Evolutionary conservation across 2,329 filamentous ascomycete genomes (phyloP).

Genomic region (Paramyrothecium roridum): DNA sequence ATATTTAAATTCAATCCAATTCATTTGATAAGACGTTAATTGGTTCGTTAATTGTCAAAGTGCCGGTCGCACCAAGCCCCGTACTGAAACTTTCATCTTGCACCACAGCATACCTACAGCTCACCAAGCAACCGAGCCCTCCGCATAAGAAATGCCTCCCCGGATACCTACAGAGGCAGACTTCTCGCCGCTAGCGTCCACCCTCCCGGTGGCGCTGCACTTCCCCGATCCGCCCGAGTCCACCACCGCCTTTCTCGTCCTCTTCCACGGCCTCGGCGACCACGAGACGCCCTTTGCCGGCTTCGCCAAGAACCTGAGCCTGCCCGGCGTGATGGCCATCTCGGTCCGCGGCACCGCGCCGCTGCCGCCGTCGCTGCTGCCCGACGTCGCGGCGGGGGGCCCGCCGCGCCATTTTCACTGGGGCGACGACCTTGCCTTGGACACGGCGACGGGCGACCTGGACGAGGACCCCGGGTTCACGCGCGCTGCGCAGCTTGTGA

Average conservation of each 20-base stretch:
- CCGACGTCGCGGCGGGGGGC: constrained; percentile 24
- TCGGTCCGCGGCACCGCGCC: constrained; percentile 68
- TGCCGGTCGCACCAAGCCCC: too few species aligned
- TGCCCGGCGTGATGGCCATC: constrained; percentile 76
- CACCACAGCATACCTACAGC: background rate
- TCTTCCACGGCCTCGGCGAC: constrained; percentile 85
- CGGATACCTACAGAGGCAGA: constrained; percentile 49
- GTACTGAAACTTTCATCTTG: too few species aligned
- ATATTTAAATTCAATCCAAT: too few species aligned
- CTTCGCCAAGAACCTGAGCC: constrained; percentile 65
- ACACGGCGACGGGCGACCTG: constrained; percentile 46
- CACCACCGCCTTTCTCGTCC: constrained; percentile 71
- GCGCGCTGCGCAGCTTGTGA: constrained; percentile 42
- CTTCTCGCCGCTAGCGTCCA: constrained; percentile 40
- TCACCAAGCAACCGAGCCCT: constrained; percentile 1
- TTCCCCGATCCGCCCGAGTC: constrained; percentile 54
- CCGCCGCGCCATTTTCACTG: constrained; percentile 51
- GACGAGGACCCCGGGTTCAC: constrained; percentile 62
- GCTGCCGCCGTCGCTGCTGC: constrained; percentile 66
- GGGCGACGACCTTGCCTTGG: constrained; percentile 63
- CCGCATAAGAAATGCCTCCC: constrained; percentile 32
- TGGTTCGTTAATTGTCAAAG: too few species aligned
- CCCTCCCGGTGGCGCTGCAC: constrained; percentile 41
- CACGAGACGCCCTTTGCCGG: constrained; percentile 63
- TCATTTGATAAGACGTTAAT: too few species aligned